Conservation (phyloP, 306 rosid genomes). For the Trichosanthes cucumerina region DNA sequence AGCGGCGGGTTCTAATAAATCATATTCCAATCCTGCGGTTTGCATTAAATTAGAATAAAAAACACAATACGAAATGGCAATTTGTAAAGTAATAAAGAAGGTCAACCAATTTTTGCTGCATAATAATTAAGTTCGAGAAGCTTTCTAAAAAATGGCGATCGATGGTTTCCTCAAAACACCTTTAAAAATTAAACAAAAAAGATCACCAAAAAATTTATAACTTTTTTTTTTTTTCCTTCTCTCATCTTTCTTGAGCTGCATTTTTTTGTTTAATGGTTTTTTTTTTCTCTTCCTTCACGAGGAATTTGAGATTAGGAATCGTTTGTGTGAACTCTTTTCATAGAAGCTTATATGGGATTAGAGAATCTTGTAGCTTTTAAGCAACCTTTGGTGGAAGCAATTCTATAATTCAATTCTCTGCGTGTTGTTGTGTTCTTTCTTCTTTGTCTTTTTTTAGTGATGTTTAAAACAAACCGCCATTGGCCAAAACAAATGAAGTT, state of each 20-base stretch:
- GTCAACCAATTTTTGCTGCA: not conserved
- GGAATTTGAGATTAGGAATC: not conserved
- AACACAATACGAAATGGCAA: not conserved
- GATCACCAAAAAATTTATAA: no score
- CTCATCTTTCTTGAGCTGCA: no score
- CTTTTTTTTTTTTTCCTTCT: no score
- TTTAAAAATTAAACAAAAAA: not conserved
- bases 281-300: not conserved
- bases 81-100: not conserved
- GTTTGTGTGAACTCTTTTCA: slow-evolving; percentile 23
- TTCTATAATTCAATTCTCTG: slow-evolving; percentile 37
- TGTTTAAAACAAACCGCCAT: not conserved
- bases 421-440: slow-evolving; percentile 13
- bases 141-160: not conserved
- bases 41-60: not conserved
- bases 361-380: slow-evolving; percentile 58
- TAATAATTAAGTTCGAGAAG: not conserved
- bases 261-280: not conserved
- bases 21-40: not conserved
- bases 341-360: slow-evolving; percentile 17
- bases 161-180: not conserved
- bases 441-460: not conserved
- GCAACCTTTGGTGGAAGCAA: slow-evolving; percentile 92
- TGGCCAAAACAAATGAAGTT: not conserved
- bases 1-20: not conserved